Percentiles rank a stretch among this genome's conserved stretches.
phyloP scores from a whole-genome alignment of 495 filamentous ascomycete species.

The Pseudevernia furfuracea region DNA sequence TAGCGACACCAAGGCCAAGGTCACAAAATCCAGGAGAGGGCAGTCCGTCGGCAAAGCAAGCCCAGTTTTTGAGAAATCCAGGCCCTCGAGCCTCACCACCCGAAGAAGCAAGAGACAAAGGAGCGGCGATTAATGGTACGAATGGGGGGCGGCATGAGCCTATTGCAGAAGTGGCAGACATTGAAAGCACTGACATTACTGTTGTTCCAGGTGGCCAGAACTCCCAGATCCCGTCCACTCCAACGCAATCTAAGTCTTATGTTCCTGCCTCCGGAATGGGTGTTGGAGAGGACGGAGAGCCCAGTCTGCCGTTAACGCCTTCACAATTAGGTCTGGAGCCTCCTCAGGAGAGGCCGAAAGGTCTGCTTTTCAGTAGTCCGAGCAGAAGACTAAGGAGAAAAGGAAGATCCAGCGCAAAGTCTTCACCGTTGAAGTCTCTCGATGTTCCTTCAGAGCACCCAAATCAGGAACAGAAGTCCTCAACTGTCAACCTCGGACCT shows the following conservation, averaged over 20 bases:
- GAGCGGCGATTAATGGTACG: background rate
- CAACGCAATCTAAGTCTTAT: background rate
- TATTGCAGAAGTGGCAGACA: background rate
- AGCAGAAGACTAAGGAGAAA: constrained; percentile 31
- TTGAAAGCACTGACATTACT: background rate
- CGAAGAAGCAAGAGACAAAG: constrained; percentile 2
- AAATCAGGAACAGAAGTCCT: background rate
- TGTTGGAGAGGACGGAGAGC: constrained; percentile 41
- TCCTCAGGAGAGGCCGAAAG: constrained; percentile 34
- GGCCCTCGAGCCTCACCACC: background rate
- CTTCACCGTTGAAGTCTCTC: constrained; percentile 32
- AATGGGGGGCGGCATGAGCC: background rate
- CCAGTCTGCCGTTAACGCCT: constrained; percentile 64
- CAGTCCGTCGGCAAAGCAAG: background rate
- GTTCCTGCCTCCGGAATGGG: constrained; percentile 6
- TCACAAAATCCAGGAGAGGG: constrained; percentile 6
- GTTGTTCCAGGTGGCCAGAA: background rate
- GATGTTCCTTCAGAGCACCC: constrained; percentile 24
- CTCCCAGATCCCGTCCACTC: constrained; percentile 1
- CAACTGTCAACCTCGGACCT: constrained; percentile 4
- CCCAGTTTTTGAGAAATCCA: background rate
- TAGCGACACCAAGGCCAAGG: constrained; percentile 1
- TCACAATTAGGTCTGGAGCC: constrained; percentile 50
- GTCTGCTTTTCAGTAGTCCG: constrained; percentile 37
- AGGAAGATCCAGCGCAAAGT: constrained; percentile 27